These are phyloP conservation scores for Colletotrichum truncatum DNA, from an alignment of 2,329 filamentous ascomycete genomes.

Conservation along the genomic window DNA sequence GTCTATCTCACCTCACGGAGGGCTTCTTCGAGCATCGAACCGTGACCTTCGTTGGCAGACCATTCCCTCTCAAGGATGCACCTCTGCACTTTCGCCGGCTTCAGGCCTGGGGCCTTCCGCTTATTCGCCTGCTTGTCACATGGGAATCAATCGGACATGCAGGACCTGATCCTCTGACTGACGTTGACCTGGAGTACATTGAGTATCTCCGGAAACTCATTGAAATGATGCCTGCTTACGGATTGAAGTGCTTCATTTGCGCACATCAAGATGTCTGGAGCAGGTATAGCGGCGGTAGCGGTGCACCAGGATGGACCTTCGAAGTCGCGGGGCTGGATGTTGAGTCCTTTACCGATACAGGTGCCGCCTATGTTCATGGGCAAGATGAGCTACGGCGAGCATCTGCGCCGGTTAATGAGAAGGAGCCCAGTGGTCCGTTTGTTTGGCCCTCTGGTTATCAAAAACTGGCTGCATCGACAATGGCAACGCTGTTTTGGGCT, in stretches of 20 bases:
- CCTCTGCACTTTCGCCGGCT: constrained; percentile 48
- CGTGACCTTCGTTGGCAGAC: constrained; percentile 48
- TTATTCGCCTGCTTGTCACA: constrained; percentile 51
- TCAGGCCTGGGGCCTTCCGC: constrained; percentile 47
- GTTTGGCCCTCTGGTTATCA: constrained; percentile 49
- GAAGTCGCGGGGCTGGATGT: constrained; percentile 49
- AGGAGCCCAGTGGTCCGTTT: constrained; percentile 46
- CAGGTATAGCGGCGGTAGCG: constrained; percentile 51
- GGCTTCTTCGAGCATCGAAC: constrained; percentile 50
- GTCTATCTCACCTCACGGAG: constrained; percentile 48
- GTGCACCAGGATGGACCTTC: constrained; percentile 53
- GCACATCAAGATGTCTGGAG: constrained; percentile 55
- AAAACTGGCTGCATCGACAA: constrained; percentile 45
- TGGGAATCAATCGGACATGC: constrained; percentile 50
- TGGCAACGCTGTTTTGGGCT: constrained; percentile 40
- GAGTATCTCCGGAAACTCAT: constrained; percentile 46
- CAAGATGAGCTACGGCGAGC: constrained; percentile 42
- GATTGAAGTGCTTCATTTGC: constrained; percentile 52
- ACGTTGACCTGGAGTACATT: constrained; percentile 49
- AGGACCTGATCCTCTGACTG: constrained; percentile 40
- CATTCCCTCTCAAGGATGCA: constrained; percentile 48
- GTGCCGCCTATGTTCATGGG: constrained; percentile 44
- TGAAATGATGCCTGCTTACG: constrained; percentile 46
- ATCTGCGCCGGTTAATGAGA: constrained; percentile 36
- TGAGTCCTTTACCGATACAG: constrained; percentile 39